Evolutionary conservation across 441 rosid species (phyloP).

Genomic region (Bruguiera hainesii): DNA sequence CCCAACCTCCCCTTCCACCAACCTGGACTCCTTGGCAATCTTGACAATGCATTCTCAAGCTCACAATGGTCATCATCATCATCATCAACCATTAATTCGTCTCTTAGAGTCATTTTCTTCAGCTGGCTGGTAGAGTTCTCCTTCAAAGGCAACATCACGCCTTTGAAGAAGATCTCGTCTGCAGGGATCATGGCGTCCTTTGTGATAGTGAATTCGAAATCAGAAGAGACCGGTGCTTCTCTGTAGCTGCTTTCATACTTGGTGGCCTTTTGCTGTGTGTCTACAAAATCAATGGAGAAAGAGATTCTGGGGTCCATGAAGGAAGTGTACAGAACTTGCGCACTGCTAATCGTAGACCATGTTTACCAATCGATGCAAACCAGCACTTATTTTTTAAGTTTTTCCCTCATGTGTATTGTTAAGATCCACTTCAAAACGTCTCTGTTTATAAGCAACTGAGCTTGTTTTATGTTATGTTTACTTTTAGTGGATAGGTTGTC

Average conservation of each 20-base stretch:
- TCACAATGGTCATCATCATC: constrained; percentile 11
- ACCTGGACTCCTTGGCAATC: constrained; percentile 39
- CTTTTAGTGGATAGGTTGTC: constrained; percentile 43
- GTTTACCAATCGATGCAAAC: constrained; percentile 30
- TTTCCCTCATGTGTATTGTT: constrained; percentile 9
- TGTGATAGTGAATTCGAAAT: constrained; percentile 71
- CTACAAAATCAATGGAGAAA: constrained; percentile 84
- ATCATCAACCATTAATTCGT: constrained; percentile 48
- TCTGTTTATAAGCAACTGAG: constrained; percentile 31
- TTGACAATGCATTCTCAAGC: constrained; percentile 21
- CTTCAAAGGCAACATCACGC: constrained; percentile 66
- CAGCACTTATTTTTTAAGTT: background rate
- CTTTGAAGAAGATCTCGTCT: constrained; percentile 83
- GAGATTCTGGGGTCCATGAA: constrained; percentile 85
- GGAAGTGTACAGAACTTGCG: constrained; percentile 15
- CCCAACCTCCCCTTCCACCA: constrained; percentile 80
- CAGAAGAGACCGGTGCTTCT: constrained; percentile 91
- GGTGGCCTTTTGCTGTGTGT: constrained; percentile 40
- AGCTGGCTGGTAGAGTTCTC: constrained; percentile 32
- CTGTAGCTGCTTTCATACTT: constrained; percentile 54
- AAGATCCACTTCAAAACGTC: constrained; percentile 40
- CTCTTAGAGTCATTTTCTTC: constrained; percentile 54
- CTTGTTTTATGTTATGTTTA: constrained; percentile 26
- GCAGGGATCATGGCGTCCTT: constrained; percentile 59
- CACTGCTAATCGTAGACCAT: constrained; percentile 38